phyloP scores from a whole-genome alignment of 805 yeast species.

The Metschnikowia lochheadii region DNA sequence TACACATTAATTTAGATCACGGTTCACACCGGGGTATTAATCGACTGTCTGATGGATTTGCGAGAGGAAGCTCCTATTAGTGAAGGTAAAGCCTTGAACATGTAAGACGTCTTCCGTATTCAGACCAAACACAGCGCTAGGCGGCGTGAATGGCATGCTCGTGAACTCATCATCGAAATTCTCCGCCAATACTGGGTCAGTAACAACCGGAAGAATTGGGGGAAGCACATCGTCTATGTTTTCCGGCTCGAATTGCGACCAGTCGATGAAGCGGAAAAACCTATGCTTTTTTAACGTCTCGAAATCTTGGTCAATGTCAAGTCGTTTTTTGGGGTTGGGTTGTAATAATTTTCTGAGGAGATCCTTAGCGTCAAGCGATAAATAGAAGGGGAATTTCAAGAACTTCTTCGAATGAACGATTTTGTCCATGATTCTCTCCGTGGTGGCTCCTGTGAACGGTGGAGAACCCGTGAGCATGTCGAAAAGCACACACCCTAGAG shows the following conservation, averaged over 20 bases:
- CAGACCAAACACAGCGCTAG: slow-evolving; percentile 1
- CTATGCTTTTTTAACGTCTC: slow-evolving; percentile 55
- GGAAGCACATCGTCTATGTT: slow-evolving; percentile 47
- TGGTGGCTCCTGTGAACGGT: slow-evolving; percentile 82
- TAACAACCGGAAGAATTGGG: slow-evolving; percentile 78
- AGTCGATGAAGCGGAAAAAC: slow-evolving; percentile 72
- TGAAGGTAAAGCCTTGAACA: slow-evolving; percentile 40
- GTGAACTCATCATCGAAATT: slow-evolving; percentile 82
- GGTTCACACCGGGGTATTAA: background rate
- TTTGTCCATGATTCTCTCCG: slow-evolving; percentile 71
- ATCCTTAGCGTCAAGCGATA: slow-evolving; percentile 78
- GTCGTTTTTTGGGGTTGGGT: slow-evolving; percentile 64
- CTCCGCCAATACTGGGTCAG: slow-evolving; percentile 79
- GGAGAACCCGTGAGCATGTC: slow-evolving; percentile 85
- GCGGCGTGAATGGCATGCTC: slow-evolving; percentile 47
- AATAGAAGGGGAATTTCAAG: slow-evolving; percentile 65
- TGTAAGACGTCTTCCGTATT: slow-evolving; percentile 30
- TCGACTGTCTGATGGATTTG: background rate
- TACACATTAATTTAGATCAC: background rate
- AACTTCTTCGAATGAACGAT: slow-evolving; percentile 58
- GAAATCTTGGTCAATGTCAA: slow-evolving; percentile 50
- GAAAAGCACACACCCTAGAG: slow-evolving; percentile 75
- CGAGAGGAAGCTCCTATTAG: slow-evolving; percentile 31
- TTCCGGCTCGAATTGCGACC: slow-evolving; percentile 55
- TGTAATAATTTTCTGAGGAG: slow-evolving; percentile 59